A percentile compares a stretch with the other conserved stretches of the same genome.
Conservation (phyloP, 1,284 basidiomycete species). For the Coniophora puteana region DNA sequence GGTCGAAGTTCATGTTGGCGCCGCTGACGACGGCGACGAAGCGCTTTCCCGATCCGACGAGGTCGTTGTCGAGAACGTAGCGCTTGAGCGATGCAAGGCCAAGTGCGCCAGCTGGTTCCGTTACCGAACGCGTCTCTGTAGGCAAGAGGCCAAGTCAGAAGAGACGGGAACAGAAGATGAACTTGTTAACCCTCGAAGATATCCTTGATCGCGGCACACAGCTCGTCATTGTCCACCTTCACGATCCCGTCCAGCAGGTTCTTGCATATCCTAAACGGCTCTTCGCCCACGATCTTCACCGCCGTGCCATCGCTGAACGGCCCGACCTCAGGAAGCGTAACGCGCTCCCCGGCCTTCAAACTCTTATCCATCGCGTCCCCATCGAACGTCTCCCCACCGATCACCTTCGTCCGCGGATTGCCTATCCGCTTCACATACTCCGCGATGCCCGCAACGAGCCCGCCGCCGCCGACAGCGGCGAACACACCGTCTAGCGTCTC, state of each 20-base stretch:
- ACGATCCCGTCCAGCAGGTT: constrained; percentile 84
- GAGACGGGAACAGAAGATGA: not conserved
- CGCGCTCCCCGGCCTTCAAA: constrained; percentile 73
- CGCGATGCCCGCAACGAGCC: constrained; percentile 84
- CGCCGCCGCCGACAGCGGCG: constrained; percentile 90
- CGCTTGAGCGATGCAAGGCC: constrained; percentile 91
- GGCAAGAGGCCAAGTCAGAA: constrained; percentile 3
- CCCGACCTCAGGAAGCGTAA: constrained; percentile 87
- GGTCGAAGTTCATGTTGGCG: constrained; percentile 99
- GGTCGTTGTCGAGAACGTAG: constrained; percentile 78
- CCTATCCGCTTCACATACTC: constrained; percentile 96
- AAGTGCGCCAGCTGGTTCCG: constrained; percentile 96
- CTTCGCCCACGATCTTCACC: constrained; percentile 94
- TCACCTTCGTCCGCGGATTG: constrained; percentile 77
- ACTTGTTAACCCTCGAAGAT: constrained; percentile 93
- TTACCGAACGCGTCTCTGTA: constrained; percentile 88
- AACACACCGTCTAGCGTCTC: constrained; percentile 86
- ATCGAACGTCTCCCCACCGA: constrained; percentile 95
- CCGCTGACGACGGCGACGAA: constrained; percentile 94
- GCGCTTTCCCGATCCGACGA: constrained; percentile 79
- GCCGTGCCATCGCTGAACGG: constrained; percentile 99
- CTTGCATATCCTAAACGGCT: constrained; percentile 91
- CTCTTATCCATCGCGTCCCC: constrained; percentile 91
- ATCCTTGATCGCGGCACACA: constrained; percentile 99
- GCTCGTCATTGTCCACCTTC: constrained; percentile 90